A percentile compares a stretch with the other conserved stretches of the same genome.
These are phyloP conservation scores for Reticulomyxa filosa DNA, from an alignment of 78 protist species.

Conservation along the genomic window DNA sequence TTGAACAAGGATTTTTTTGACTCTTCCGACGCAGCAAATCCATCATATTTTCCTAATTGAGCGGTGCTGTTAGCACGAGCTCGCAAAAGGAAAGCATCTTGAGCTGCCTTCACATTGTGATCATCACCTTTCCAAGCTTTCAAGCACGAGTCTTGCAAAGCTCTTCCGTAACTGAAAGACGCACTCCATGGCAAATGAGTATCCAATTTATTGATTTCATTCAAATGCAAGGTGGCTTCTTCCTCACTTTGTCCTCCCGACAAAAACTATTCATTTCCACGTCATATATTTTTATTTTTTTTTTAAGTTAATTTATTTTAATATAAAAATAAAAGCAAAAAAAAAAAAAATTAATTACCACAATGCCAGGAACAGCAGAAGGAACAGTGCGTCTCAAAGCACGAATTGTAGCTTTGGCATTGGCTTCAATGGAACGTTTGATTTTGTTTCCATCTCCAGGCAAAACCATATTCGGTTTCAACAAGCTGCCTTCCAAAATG, in stretches of 20 bases:
- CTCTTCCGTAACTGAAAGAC: constrained; percentile 73
- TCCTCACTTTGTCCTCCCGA: constrained; percentile 78
- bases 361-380: constrained; percentile 68
- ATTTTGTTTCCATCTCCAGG: constrained; percentile 28
- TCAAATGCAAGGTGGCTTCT: constrained; percentile 62
- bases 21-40: not conserved
- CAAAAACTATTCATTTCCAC: no score
- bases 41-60: constrained; percentile 26
- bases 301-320: no score
- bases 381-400: constrained; percentile 75
- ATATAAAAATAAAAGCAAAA: no score
- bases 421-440: constrained; percentile 27
- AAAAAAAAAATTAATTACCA: no score
- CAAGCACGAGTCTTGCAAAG: constrained; percentile 44
- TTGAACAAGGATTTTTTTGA: not conserved
- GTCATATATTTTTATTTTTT: no score
- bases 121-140: constrained; percentile 42
- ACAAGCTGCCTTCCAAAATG: constrained; percentile 42
- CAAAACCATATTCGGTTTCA: constrained; percentile 76
- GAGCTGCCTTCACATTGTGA: constrained; percentile 31
- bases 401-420: constrained; percentile 49
- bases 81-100: constrained; percentile 23
- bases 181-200: constrained; percentile 56
- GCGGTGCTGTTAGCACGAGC: constrained; percentile 41
- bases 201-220: constrained; percentile 51